phyloP scores from a whole-genome alignment of 139 green algal genomes.

The Eudorina sp. region DNA sequence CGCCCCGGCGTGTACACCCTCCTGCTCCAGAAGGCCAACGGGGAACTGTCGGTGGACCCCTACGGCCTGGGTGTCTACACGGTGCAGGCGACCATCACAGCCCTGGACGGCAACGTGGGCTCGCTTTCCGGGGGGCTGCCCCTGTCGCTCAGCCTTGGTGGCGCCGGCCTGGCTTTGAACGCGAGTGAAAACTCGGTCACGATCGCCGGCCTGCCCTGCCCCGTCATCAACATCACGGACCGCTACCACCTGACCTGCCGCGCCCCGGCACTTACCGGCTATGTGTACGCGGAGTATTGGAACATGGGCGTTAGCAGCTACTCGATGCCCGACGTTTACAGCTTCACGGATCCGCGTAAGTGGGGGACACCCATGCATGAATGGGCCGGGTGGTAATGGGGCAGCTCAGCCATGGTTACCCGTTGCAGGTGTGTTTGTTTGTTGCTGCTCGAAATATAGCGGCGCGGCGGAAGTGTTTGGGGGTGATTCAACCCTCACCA shows the following conservation, averaged over 20 bases:
- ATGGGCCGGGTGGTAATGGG: no score
- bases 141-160: conserved; percentile 29
- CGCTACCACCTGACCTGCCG: conserved; percentile 27
- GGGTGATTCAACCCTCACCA: no score
- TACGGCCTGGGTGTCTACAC: neutral
- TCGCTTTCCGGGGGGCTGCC: conserved; percentile 46
- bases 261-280: conserved; percentile 8
- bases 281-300: conserved; percentile 56
- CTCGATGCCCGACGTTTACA: conserved; percentile 24
- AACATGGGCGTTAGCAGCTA: conserved; percentile 24
- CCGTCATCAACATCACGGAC: neutral
- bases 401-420: no score
- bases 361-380: neutral
- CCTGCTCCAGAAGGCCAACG: conserved; percentile 15
- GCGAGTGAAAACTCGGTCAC: conserved; percentile 31
- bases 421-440: no score
- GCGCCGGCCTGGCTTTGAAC: conserved; percentile 16
- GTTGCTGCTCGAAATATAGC: no score
- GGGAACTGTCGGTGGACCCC: conserved; percentile 34
- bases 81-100: neutral
- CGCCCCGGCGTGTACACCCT: conserved; percentile 14
- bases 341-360: conserved; percentile 33
- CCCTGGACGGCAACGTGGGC: conserved; percentile 16
- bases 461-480: no score
- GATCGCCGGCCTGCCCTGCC: conserved; percentile 45